A percentile compares a stretch with the other conserved stretches of the same genome.
These are phyloP conservation scores for Hymenoscyphus infarciens DNA, from an alignment of 2,329 filamentous ascomycete genomes.

Conservation along the genomic window DNA sequence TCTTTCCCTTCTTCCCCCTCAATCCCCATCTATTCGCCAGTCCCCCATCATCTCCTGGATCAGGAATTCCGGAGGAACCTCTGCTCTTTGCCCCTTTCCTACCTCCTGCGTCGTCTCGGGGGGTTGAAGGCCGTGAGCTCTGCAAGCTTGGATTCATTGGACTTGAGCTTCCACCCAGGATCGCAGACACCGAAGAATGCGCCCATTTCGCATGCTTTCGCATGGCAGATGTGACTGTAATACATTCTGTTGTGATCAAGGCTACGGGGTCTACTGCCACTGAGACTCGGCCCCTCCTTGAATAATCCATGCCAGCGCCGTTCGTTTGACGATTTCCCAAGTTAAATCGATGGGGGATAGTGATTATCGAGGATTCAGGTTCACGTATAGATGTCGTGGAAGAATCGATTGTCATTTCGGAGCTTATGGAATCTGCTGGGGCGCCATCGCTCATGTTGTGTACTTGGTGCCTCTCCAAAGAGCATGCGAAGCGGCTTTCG, in stretches of 20 bases:
- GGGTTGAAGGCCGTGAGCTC: conserved; percentile 46
- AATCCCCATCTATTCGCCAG: conserved; percentile 87
- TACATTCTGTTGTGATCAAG: conserved; percentile 96
- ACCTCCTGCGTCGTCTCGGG: conserved; percentile 28
- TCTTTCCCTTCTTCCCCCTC: conserved; percentile 91
- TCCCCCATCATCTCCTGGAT: conserved; percentile 50
- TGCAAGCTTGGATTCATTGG: conserved; percentile 36
- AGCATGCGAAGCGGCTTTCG: conserved; percentile 14
- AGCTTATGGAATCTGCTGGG: conserved; percentile 20
- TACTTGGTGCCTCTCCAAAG: conserved; percentile 11
- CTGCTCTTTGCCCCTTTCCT: conserved; percentile 27
- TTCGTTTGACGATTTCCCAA: conserved; percentile 16
- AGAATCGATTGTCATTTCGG: conserved; percentile 21
- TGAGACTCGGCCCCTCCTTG: conserved; percentile 47
- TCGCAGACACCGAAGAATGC: conserved; percentile 93
- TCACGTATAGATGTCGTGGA: conserved; percentile 17
- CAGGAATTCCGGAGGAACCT: conserved; percentile 31
- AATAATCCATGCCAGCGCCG: conserved; percentile 20
- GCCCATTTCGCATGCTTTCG: conserved; percentile 96
- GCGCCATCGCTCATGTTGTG: conserved; percentile 33
- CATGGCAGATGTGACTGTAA: conserved; percentile 96
- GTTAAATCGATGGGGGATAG: conserved; percentile 11
- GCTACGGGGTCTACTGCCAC: conserved; percentile 89
- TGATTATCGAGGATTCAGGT: conserved; percentile 10
- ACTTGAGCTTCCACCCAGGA: conserved; percentile 69